Conservation (phyloP, 345 rosid species). For the Eucalyptus decipiens region DNA sequence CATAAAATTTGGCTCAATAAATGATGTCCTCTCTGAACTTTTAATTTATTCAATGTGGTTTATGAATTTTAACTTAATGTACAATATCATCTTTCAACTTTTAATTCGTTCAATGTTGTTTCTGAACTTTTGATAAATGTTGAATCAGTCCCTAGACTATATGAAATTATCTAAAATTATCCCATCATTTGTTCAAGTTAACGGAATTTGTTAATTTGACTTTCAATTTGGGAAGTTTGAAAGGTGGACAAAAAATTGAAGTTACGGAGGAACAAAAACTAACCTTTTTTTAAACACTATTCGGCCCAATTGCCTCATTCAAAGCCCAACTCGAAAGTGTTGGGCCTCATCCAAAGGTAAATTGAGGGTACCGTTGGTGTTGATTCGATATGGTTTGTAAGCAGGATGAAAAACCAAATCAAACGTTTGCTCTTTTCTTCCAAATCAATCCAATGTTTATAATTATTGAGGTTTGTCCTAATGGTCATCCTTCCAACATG, state of each 20-base stretch:
- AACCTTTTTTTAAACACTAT: not conserved
- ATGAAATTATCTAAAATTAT: not conserved
- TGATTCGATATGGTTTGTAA: not conserved
- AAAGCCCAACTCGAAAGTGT: not conserved
- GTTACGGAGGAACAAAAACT: too few species aligned
- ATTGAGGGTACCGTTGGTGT: not conserved
- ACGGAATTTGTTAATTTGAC: not conserved
- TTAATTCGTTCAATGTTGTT: not conserved
- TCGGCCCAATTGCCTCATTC: not conserved
- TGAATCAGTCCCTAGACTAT: not conserved
- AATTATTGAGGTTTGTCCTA: too few species aligned
- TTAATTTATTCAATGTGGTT: too few species aligned
- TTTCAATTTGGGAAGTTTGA: not conserved
- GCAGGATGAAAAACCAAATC: not conserved
- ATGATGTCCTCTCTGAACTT: rapidly evolving
- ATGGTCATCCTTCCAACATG: too few species aligned
- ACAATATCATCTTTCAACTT: rapidly evolving
- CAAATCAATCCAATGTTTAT: not conserved
- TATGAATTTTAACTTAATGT: rapidly evolving
- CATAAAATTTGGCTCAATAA: too few species aligned
- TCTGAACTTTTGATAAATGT: rapidly evolving
- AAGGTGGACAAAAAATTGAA: not conserved
- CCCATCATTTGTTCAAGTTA: not conserved
- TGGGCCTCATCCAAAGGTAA: not conserved
- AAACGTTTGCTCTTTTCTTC: not conserved